A percentile compares a stretch with the other conserved stretches of the same genome.
These are phyloP conservation scores for Triticum dicoccoides DNA, from an alignment of 176 grass and related monocot species.

Conservation along the genomic window DNA sequence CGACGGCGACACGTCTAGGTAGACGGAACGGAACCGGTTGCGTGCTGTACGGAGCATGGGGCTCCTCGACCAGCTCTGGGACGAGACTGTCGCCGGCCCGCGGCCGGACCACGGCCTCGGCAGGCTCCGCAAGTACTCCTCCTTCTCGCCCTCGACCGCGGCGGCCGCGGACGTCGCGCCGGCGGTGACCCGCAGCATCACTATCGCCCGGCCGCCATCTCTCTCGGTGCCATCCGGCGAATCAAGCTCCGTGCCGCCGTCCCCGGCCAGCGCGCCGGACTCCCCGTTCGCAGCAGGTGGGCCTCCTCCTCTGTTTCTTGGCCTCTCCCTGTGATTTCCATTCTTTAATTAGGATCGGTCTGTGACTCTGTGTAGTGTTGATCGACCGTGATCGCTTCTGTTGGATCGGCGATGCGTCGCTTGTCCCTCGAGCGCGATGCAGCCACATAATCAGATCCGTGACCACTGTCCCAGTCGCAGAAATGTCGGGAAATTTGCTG, in stretches of 20 bases:
- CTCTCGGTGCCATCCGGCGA: constrained; percentile 8
- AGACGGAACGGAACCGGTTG: background rate
- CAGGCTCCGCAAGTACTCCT: constrained; percentile 68
- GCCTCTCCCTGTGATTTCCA: background rate
- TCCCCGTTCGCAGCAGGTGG: constrained; percentile 53
- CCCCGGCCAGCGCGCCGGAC: constrained; percentile 46
- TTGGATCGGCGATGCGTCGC: no score
- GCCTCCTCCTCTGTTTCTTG: background rate
- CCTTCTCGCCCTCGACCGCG: constrained; percentile 44
- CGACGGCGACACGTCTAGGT: no score
- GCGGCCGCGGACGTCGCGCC: background rate
- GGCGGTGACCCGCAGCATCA: constrained; percentile 57
- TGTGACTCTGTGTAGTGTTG: background rate
- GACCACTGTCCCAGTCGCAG: no score
- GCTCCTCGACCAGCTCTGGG: constrained; percentile 86
- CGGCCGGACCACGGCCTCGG: constrained; percentile 70
- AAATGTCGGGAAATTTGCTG: no score
- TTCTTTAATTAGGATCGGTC: background rate
- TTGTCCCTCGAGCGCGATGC: no score
- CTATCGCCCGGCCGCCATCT: constrained; percentile 43
- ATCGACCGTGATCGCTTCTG: background rate
- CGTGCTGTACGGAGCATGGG: constrained; percentile 12
- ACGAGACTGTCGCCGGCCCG: constrained; percentile 87
- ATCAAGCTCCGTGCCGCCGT: constrained; percentile 45
- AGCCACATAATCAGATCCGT: no score